Evolutionary conservation across 2,329 filamentous ascomycete genomes (phyloP).

Genomic region (Thermoascus crustaceus): DNA sequence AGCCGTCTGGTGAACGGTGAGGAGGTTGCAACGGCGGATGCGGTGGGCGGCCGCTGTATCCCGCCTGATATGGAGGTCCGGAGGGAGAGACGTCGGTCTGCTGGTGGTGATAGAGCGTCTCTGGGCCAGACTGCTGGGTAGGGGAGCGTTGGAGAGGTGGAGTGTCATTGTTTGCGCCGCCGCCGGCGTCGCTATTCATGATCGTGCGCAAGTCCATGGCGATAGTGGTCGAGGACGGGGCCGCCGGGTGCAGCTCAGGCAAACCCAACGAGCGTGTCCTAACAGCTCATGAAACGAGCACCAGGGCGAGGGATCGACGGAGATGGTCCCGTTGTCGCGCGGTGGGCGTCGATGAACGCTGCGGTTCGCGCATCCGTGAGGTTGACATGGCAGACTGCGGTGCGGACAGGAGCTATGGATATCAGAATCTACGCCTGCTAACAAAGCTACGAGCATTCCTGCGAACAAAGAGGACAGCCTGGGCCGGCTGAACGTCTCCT

Average conservation of each 20-base stretch:
- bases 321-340: neutral
- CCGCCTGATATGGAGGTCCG: slow-evolving; percentile 17
- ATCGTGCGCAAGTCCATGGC: slow-evolving; percentile 47
- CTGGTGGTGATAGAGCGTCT: slow-evolving; percentile 18
- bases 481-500: too few species aligned
- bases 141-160: slow-evolving; percentile 17
- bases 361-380: neutral
- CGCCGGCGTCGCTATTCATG: slow-evolving; percentile 39
- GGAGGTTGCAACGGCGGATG: slow-evolving; percentile 39
- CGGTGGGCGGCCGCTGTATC: slow-evolving; percentile 25
- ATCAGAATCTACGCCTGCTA: neutral
- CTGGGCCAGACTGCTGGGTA: slow-evolving; percentile 21
- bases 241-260: slow-evolving; percentile 7
- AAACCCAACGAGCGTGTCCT: slow-evolving; percentile 7
- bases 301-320: neutral
- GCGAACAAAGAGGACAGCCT: too few species aligned
- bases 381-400: slow-evolving; percentile 2
- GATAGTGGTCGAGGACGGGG: slow-evolving; percentile 15
- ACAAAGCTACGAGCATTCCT: neutral
- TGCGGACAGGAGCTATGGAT: slow-evolving; percentile 1
- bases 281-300: neutral
- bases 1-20: slow-evolving; percentile 36
- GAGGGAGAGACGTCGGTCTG: slow-evolving; percentile 14
- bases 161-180: slow-evolving; percentile 22
- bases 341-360: neutral